A percentile compares a stretch with the other conserved stretches of the same genome.
Evolutionary conservation across 805 yeast genomes (phyloP).

Genomic region (Yueomyces sp.): DNA sequence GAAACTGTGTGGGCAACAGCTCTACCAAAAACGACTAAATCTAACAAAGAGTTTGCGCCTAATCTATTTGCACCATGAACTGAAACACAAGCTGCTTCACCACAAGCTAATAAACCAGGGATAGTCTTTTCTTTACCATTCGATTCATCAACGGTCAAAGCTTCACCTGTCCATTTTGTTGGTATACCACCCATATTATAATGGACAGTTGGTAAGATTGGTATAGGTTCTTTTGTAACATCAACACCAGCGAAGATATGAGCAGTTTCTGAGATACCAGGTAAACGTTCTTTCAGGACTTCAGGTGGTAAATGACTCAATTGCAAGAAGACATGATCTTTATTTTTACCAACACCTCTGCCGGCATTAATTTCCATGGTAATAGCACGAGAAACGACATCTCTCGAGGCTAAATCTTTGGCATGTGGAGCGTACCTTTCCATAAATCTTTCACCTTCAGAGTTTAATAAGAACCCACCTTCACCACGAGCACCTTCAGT

Average conservation of each 20-base stretch:
- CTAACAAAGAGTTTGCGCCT: slow-evolving; percentile 95
- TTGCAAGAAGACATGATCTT: slow-evolving; percentile 92
- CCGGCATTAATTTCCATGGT: slow-evolving; percentile 98
- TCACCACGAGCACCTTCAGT: slow-evolving; percentile 99
- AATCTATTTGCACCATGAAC: slow-evolving; percentile 99
- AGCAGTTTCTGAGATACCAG: slow-evolving; percentile 98
- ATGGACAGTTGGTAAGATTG: slow-evolving; percentile 95
- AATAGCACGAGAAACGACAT: slow-evolving; percentile 95
- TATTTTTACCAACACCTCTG: slow-evolving; percentile 95
- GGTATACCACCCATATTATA: slow-evolving; percentile 99
- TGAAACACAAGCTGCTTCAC: slow-evolving; percentile 98
- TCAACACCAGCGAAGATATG: slow-evolving; percentile 98
- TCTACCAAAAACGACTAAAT: slow-evolving; percentile 95
- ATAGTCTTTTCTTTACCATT: slow-evolving; percentile 82
- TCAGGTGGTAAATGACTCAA: slow-evolving; percentile 86
- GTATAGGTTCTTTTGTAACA: slow-evolving; percentile 98
- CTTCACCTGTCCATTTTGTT: slow-evolving; percentile 96
- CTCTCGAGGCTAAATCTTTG: slow-evolving; percentile 96
- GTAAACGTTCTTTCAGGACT: slow-evolving; percentile 87
- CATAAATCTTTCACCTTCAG: slow-evolving; percentile 99
- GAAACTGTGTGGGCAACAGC: slow-evolving; percentile 90
- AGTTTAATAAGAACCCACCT: slow-evolving; percentile 93
- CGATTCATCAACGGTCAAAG: slow-evolving; percentile 60
- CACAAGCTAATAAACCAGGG: slow-evolving; percentile 92
- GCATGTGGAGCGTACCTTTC: slow-evolving; percentile 99